These are phyloP conservation scores for Cucurbita argyrosperma DNA, from an alignment of 306 rosid species.

Conservation along the genomic window DNA sequence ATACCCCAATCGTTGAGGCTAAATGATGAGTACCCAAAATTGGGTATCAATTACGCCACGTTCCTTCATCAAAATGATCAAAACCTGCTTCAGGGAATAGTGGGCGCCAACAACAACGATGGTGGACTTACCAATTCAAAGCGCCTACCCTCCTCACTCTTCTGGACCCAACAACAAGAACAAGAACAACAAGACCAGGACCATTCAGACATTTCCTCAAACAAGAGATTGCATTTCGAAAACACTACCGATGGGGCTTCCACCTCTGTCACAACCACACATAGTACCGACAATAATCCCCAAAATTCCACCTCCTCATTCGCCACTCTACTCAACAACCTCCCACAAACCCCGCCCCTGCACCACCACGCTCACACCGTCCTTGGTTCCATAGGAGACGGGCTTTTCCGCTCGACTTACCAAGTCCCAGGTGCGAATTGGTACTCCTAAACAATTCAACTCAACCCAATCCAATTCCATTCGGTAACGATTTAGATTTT, in stretches of 20 bases:
- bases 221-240: slow-evolving; percentile 34
- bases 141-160: slow-evolving; percentile 23
- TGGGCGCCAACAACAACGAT: not conserved
- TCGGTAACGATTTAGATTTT: not conserved
- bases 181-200: slow-evolving; percentile 25
- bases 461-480: not conserved
- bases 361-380: slow-evolving; percentile 29
- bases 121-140: slow-evolving; percentile 3
- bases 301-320: slow-evolving; percentile 22
- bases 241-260: slow-evolving; percentile 9
- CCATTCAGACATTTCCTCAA: slow-evolving; percentile 16
- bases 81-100: slow-evolving; percentile 31
- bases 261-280: slow-evolving; percentile 15
- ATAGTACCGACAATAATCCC: slow-evolving; percentile 6
- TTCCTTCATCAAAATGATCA: slow-evolving; percentile 38
- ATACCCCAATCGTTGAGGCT: slow-evolving; percentile 31
- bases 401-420: slow-evolving; percentile 17
- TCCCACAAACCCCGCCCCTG: slow-evolving; percentile 37
- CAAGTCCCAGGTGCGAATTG: slow-evolving; percentile 46
- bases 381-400: slow-evolving; percentile 22
- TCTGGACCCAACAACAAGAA: slow-evolving; percentile 32
- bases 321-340: slow-evolving; percentile 32
- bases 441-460: slow-evolving; percentile 20
- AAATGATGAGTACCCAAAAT: slow-evolving; percentile 23
- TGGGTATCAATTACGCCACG: slow-evolving; percentile 22